Evolutionary conservation across 371 early-diverging fungal genomes (phyloP).

Genomic region (Mortierella polycephala): DNA sequence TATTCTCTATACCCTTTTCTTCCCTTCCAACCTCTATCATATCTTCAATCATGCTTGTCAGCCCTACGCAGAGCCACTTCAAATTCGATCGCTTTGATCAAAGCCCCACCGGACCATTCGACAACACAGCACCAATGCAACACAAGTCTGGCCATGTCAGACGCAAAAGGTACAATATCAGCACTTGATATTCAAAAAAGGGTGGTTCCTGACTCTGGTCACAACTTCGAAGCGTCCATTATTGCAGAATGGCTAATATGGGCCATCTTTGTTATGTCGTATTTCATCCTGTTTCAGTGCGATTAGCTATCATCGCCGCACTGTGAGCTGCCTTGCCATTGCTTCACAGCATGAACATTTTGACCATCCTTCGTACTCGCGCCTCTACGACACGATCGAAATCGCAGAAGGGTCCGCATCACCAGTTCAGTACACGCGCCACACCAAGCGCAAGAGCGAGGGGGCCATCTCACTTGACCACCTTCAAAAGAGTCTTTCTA

Average conservation of each 20-base stretch:
- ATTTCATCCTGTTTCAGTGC: slow-evolving; percentile 1
- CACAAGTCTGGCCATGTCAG: slow-evolving; percentile 3
- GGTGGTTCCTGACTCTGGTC: not conserved
- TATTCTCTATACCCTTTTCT: not conserved
- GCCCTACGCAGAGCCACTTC: slow-evolving; percentile 44
- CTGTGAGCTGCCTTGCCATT: slow-evolving; percentile 47
- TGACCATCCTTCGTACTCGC: slow-evolving; percentile 41
- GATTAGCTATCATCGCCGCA: slow-evolving; percentile 41
- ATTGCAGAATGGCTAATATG: not conserved
- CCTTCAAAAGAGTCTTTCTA: slow-evolving; percentile 36
- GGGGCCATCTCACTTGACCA: slow-evolving; percentile 38
- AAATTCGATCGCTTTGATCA: slow-evolving; percentile 40
- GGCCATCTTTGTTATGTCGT: not conserved
- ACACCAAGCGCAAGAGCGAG: slow-evolving; percentile 49
- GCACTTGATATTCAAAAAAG: not conserved
- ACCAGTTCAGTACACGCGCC: slow-evolving; percentile 39
- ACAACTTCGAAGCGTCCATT: not conserved
- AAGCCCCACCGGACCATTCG: slow-evolving; percentile 12
- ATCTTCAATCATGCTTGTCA: slow-evolving; percentile 38
- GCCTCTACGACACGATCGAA: slow-evolving; percentile 38
- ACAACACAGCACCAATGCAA: slow-evolving; percentile 17
- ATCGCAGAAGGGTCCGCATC: slow-evolving; percentile 43
- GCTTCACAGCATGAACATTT: slow-evolving; percentile 45
- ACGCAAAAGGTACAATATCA: slow-evolving; percentile 32
- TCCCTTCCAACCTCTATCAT: not conserved